Conservation (phyloP, 2,329 filamentous ascomycete genomes). For the Leptographium radiaticola region DNA sequence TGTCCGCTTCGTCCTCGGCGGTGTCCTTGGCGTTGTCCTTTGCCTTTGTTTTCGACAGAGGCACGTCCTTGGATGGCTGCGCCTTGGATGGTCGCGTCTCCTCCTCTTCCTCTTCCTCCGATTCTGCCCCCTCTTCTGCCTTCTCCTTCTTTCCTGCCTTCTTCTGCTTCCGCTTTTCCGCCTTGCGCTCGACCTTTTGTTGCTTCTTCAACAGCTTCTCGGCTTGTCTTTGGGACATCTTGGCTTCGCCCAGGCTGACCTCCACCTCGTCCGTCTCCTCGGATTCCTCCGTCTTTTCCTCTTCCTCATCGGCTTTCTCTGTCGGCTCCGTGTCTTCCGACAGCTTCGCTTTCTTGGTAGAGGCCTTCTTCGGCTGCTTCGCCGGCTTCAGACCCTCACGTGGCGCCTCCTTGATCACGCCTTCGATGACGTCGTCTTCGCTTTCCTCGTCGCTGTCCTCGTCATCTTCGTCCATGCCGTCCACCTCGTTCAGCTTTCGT, state of each 20-base stretch:
- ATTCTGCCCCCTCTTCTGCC: conserved; percentile 29
- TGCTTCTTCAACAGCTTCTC: conserved; percentile 36
- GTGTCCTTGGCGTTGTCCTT: conserved; percentile 29
- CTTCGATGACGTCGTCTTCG: conserved; percentile 34
- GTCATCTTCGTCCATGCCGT: neutral
- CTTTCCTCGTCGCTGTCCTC: conserved; percentile 14
- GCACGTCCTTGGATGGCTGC: conserved; percentile 1
- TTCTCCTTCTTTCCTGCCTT: conserved; percentile 27
- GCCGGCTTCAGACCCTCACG: conserved; percentile 47
- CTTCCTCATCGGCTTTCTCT: conserved; percentile 5
- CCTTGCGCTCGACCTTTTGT: conserved; percentile 37
- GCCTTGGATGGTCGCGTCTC: conserved; percentile 8
- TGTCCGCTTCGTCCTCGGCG: conserved; percentile 14
- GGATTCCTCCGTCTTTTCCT: conserved; percentile 9
- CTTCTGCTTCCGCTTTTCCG: conserved; percentile 25
- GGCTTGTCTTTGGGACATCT: conserved; percentile 32
- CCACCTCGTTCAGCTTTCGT: conserved; percentile 52
- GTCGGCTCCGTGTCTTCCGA: conserved; percentile 10
- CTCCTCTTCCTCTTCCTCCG: conserved; percentile 24
- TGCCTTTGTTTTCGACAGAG: conserved; percentile 19
- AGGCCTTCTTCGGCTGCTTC: conserved; percentile 20
- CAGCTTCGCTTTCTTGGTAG: conserved; percentile 44
- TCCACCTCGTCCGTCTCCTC: conserved; percentile 9
- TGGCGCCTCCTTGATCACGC: conserved; percentile 47
- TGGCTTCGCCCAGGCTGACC: conserved; percentile 9